These are phyloP conservation scores for Pontederia crassipes DNA, from an alignment of 176 grass and related monocot genomes.

Conservation along the genomic window DNA sequence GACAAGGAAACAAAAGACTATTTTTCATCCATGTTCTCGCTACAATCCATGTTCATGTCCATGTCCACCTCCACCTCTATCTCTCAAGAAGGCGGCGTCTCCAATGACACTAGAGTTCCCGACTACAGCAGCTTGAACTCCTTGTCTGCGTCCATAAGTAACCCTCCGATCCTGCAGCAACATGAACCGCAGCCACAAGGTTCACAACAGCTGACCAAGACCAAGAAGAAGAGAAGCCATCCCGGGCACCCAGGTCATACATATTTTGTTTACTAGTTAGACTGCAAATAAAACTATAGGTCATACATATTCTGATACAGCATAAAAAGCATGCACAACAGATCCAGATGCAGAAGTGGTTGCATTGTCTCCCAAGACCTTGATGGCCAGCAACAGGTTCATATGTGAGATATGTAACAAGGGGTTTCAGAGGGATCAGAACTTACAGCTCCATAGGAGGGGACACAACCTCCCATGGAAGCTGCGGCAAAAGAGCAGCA, in stretches of 20 bases:
- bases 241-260: conserved; percentile 1
- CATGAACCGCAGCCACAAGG: too few relatives aligned
- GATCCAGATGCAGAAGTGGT: conserved; percentile 11
- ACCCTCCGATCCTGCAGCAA: too few relatives aligned
- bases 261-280: not conserved
- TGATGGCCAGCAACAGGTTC: not conserved
- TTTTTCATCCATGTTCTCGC: too few relatives aligned
- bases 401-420: conserved; percentile 8
- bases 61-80: too few relatives aligned
- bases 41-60: too few relatives aligned
- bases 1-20: too few relatives aligned
- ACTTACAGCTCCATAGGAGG: conserved; percentile 5
- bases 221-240: conserved; percentile 1
- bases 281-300: not conserved
- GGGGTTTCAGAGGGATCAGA: conserved; percentile 10
- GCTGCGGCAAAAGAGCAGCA: not conserved
- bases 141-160: too few relatives aligned
- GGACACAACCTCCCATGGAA: conserved; percentile 11
- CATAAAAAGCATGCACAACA: not conserved
- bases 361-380: conserved; percentile 5
- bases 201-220: not conserved
- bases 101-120: too few relatives aligned
- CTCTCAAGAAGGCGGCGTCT: too few relatives aligned
- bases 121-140: too few relatives aligned
- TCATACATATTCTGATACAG: not conserved